These are phyloP conservation scores for Pseudozyma tsukubaensis DNA, from an alignment of 1,284 basidiomycete species.

Conservation along the genomic window DNA sequence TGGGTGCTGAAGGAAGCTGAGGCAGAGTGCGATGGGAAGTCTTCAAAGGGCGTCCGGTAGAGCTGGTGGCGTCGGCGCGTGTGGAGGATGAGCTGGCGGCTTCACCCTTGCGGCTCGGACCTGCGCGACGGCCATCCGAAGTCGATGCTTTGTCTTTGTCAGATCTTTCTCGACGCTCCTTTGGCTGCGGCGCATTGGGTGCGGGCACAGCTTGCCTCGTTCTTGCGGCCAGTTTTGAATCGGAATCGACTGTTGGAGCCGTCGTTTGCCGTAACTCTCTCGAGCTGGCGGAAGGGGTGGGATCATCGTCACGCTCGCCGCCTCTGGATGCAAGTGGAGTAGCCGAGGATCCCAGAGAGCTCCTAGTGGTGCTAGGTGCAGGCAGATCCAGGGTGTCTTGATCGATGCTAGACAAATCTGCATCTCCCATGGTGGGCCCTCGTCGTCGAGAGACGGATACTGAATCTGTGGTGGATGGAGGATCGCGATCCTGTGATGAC, in stretches of 20 bases:
- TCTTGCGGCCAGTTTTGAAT: neutral
- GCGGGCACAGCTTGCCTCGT: constrained; percentile 5
- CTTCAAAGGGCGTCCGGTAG: constrained; percentile 24
- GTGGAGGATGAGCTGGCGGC: constrained; percentile 11
- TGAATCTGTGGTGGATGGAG: neutral
- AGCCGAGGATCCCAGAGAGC: constrained; percentile 12
- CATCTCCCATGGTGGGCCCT: neutral
- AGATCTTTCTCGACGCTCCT: constrained; percentile 20
- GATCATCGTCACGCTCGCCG: neutral
- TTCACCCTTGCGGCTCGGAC: constrained; percentile 24
- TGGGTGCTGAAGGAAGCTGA: constrained; percentile 53
- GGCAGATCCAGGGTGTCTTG: neutral
- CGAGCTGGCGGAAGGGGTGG: constrained; percentile 5
- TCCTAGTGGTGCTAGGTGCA: neutral
- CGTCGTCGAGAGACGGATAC: neutral
- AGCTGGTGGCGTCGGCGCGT: constrained; percentile 14
- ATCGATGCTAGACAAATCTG: constrained; percentile 8
- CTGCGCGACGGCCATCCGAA: constrained; percentile 10
- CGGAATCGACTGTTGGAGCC: neutral
- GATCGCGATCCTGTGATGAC: neutral
- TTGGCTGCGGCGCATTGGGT: constrained; percentile 5
- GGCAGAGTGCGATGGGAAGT: constrained; percentile 38
- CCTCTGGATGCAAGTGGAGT: constrained; percentile 12
- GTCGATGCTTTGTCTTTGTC: constrained; percentile 16
- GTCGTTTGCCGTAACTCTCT: constrained; percentile 6